Evolutionary conservation across 371 early-diverging fungal species (phyloP).

Genomic region (Lichtheimia ornata): DNA sequence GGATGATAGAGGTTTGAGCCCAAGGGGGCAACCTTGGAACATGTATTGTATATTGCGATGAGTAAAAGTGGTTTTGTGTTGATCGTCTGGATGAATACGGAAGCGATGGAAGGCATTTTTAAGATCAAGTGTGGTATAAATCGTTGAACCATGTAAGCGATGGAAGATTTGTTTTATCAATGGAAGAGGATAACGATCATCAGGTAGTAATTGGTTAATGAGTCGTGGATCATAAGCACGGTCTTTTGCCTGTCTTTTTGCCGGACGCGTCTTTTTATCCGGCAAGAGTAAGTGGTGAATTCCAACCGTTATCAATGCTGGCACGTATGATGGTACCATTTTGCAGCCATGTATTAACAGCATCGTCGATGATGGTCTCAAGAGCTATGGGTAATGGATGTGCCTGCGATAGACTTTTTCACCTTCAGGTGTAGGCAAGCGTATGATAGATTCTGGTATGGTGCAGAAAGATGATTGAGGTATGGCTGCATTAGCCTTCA

Average conservation of each 20-base stretch:
- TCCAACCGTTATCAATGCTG: not conserved
- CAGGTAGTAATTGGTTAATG: not conserved
- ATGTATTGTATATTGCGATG: constrained; percentile 9
- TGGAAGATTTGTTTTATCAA: constrained; percentile 5
- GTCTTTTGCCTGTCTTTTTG: constrained; percentile 13
- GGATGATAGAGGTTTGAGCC: constrained; percentile 6
- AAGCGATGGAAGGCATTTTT: constrained; percentile 24
- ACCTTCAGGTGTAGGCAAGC: not conserved
- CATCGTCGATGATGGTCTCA: not conserved
- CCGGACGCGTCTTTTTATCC: not conserved
- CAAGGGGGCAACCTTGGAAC: not conserved
- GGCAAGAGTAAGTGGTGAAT: not conserved
- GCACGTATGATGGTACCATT: not conserved
- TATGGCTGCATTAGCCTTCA: not conserved
- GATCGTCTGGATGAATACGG: constrained; percentile 17
- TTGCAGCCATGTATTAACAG: not conserved
- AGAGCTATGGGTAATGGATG: not conserved
- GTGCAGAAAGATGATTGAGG: not conserved
- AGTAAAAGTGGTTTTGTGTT: constrained; percentile 10
- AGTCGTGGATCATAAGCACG: constrained; percentile 8
- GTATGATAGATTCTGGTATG: not conserved
- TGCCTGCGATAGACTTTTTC: not conserved
- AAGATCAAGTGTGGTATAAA: constrained; percentile 22
- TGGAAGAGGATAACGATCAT: constrained; percentile 9
- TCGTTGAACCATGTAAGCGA: not conserved